Conservation (phyloP, 768 basidiomycete genomes). For the Tubosaeta sp. region DNA sequence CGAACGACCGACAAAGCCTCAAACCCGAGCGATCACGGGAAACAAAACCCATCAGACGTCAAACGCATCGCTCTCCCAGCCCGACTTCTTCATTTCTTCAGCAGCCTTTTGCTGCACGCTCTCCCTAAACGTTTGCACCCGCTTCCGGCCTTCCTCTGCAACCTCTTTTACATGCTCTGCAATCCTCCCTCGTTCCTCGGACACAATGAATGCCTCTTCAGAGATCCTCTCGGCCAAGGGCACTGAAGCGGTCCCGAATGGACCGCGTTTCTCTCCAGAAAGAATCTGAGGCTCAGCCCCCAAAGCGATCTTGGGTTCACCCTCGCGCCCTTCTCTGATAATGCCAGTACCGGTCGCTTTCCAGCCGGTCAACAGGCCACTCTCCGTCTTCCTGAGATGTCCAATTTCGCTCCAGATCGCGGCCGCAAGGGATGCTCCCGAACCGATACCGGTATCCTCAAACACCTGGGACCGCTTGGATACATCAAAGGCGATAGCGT, state of each 20-base stretch:
- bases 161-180: slow-evolving; percentile 33
- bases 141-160: slow-evolving; percentile 31
- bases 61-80: slow-evolving; percentile 51
- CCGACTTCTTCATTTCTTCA: slow-evolving; percentile 34
- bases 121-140: slow-evolving; percentile 40
- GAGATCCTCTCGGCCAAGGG: slow-evolving; percentile 17
- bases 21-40: not conserved
- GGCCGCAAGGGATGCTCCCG: slow-evolving; percentile 46
- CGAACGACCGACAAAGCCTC: not conserved
- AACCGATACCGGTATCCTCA: slow-evolving; percentile 53
- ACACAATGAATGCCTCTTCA: not conserved
- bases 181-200: slow-evolving; percentile 13
- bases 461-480: slow-evolving; percentile 58
- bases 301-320: slow-evolving; percentile 48
- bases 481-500: slow-evolving; percentile 57
- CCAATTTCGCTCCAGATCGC: slow-evolving; percentile 72
- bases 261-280: slow-evolving; percentile 62
- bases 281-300: slow-evolving; percentile 75
- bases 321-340: slow-evolving; percentile 44
- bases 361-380: slow-evolving; percentile 40
- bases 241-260: slow-evolving; percentile 51
- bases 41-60: slow-evolving; percentile 22
- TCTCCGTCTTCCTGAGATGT: slow-evolving; percentile 39
- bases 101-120: slow-evolving; percentile 40
- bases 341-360: slow-evolving; percentile 61